Percentiles rank a stretch among this genome's conserved stretches.
These are phyloP conservation scores for Physcomitrium patens DNA, from an alignment of 225 moss, liverwort and hornwort species.

Conservation along the genomic window DNA sequence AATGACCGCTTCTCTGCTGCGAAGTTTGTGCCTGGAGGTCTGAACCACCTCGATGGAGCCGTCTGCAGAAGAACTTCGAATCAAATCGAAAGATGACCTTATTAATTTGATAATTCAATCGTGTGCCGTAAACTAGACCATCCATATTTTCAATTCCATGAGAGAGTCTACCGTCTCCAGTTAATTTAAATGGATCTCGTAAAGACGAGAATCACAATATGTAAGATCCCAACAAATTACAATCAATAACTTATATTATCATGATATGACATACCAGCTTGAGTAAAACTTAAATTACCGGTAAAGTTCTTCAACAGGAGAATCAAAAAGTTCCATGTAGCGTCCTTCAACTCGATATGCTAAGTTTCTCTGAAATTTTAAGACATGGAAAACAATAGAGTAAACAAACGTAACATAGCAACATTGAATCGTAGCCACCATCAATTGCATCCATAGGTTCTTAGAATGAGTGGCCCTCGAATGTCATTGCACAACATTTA, in stretches of 20 bases:
- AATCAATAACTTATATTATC: conserved; percentile 9
- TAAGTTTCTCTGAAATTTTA: conserved; percentile 56
- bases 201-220: neutral
- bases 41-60: conserved; percentile 65
- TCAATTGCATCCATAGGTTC: neutral
- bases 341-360: conserved; percentile 62
- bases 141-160: neutral
- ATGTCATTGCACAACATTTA: neutral
- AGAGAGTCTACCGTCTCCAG: neutral
- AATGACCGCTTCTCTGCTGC: conserved; percentile 74
- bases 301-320: conserved; percentile 56
- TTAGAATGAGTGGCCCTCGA: neutral
- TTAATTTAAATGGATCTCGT: neutral
- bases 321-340: conserved; percentile 75
- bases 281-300: conserved; percentile 25
- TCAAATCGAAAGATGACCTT: conserved; percentile 28
- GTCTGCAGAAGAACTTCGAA: conserved; percentile 65
- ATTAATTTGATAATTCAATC: conserved; percentile 12
- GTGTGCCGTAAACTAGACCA: neutral
- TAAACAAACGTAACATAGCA: neutral
- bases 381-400: no score
- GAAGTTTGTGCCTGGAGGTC: conserved; percentile 61
- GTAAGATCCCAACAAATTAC: conserved; percentile 5
- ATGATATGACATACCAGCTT: conserved; percentile 2
- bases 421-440: conserved; percentile 15